Base-by-base conservation (phyloP, 2,329 filamentous ascomycete genomes). In the Pseudogymnoascus sp. region DNA sequence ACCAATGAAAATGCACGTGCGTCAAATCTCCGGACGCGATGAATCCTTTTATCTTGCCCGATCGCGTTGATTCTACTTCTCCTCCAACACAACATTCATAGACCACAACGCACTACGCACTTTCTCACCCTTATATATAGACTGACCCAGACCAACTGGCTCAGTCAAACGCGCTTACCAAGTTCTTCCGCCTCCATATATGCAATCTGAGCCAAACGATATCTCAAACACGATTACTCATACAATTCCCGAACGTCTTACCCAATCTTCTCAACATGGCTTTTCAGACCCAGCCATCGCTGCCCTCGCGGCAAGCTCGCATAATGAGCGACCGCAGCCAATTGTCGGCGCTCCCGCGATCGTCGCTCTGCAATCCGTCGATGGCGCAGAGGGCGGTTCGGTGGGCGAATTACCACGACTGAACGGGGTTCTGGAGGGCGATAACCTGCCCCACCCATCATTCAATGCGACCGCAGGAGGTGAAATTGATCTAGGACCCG, bases 121-220 rank as follows among this genome's bases (percentile, higher is more conserved):
- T 18, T 18, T 56, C 10, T 33, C 14, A 59, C 60, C 10, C 60
- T 8, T 21, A 47, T 35, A 16, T 35, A 50, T 21, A 62, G 37
- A 35, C 44, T 53, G 44, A 56, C 33, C 35, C 60, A 53, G 21
- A 62, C 18, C 60, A 61, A 63, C 70, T 70, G 72, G 72, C 67
- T 72, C 72, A 74, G 72, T 73, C 72, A 69, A 66, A 64, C 28
- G 50, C 63, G 44, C 42, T 47, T 65, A 50, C 64, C 42, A 64
- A 40, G 56, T 66, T 59, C 63, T 62, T 31, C 68, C 72, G 74
- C 74, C 73, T 74, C 79, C 75, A 84, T 87, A 82, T 84, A 87
- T 87, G 84, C 84, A 86, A 79, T 79, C 77, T 81, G 82, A 80
- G 79, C 77, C 77, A 67, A 71, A 72, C 70, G 77, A 79, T 73